A percentile compares a stretch with the other conserved stretches of the same genome.
Conservation (phyloP, 2,329 filamentous ascomycete genomes). For the Aquanectria penicillioides region DNA sequence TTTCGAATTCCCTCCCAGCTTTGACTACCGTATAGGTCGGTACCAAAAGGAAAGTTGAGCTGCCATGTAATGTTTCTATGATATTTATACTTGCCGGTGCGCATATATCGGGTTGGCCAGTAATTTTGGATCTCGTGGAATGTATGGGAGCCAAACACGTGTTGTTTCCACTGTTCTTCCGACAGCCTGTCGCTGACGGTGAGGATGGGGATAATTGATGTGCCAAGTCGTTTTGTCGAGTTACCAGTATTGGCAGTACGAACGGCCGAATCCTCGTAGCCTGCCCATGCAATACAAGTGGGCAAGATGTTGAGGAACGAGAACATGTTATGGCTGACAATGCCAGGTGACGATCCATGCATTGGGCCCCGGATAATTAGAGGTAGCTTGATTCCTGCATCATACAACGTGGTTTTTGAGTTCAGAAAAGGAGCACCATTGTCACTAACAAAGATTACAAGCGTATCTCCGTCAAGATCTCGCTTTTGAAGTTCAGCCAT, state of each 20-base stretch:
- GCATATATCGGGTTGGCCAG: conserved; percentile 59
- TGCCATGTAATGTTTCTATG: conserved; percentile 58
- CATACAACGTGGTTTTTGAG: conserved; percentile 60
- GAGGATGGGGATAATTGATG: conserved; percentile 24
- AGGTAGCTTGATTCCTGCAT: conserved; percentile 55
- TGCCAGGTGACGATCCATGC: conserved; percentile 27
- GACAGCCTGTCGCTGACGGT: not conserved
- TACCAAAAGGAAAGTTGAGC: conserved; percentile 58
- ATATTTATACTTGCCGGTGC: conserved; percentile 50
- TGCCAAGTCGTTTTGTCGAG: conserved; percentile 2
- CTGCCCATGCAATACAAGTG: conserved; percentile 53
- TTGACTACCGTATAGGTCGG: conserved; percentile 54
- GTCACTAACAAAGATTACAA: conserved; percentile 58
- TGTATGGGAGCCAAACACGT: conserved; percentile 61
- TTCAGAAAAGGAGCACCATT: conserved; percentile 61
- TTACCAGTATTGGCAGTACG: not conserved
- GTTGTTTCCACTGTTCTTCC: not conserved
- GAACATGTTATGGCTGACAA: conserved; percentile 54
- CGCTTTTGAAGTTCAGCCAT: conserved; percentile 44
- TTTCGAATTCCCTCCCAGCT: conserved; percentile 58
- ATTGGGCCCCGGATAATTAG: conserved; percentile 52
- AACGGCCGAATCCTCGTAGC: conserved; percentile 11
- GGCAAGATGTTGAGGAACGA: conserved; percentile 58
- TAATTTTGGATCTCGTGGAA: conserved; percentile 62
- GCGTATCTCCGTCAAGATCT: conserved; percentile 47